Conservation (phyloP, 257 asterid species). For the Plectranthus barbatus region DNA sequence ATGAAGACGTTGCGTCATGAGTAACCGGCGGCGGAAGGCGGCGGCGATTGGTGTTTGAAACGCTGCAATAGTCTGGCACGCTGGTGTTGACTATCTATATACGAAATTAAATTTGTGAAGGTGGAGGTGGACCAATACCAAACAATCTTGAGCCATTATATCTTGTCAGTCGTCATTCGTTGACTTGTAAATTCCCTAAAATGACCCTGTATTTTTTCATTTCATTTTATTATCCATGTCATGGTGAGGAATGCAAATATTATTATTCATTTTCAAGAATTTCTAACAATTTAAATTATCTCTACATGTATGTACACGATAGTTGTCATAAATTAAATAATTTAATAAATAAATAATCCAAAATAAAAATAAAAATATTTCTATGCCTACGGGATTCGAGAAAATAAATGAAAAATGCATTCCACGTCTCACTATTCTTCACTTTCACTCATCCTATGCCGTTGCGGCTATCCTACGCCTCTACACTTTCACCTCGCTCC, state of each 20-base stretch:
- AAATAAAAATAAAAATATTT: too few relatives aligned
- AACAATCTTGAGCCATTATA: not conserved
- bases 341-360: too few relatives aligned
- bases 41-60: constrained; percentile 10
- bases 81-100: constrained; percentile 22
- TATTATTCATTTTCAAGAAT: too few relatives aligned
- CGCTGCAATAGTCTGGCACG: not conserved
- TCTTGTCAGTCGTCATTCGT: constrained; percentile 11
- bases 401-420: constrained; percentile 21
- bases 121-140: too few relatives aligned
- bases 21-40: constrained; percentile 14
- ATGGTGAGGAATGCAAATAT: too few relatives aligned
- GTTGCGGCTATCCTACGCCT: constrained; percentile 39
- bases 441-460: constrained; percentile 15
- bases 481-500: constrained; percentile 17
- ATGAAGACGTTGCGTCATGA: constrained; percentile 31
- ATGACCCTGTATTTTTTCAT: not conserved
- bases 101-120: not conserved
- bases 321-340: not conserved
- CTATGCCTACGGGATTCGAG: not conserved
- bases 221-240: too few relatives aligned
- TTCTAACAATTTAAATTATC: too few relatives aligned
- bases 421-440: constrained; percentile 23
- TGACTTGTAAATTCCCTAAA: constrained; percentile 15
- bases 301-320: too few relatives aligned